Base-by-base conservation (phyloP, 805 yeast genomes). In the Saturnispora hagleri region DNA sequence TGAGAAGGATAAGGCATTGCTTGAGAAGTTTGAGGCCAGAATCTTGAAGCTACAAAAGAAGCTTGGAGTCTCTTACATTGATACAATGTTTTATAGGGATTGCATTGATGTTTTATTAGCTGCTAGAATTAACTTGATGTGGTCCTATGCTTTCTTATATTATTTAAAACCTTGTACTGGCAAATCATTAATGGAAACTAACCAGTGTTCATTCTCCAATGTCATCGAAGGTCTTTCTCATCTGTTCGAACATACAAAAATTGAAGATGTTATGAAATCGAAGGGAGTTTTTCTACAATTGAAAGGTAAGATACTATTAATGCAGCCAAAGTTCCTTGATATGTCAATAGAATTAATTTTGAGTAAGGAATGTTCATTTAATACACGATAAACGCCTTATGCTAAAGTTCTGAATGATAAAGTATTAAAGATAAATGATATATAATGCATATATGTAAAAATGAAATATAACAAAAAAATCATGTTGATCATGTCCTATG, bases 111-210 rank as follows among this genome's bases (percentile, higher is more conserved):
- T 77, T 2, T 68, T 91, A 51, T 71, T 82, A 31, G 75, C 74
- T 52, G 86, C 95, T 7, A 73, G 98, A 53, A 79, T 81, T 43
- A 79, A 88, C 1, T 71, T 93, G 49, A 86, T 89, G 70, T 93
- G 98, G 97, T 81, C 97, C 0, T 90, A 87, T 67, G 89, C 88
- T 2, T 77, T 89, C 58, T 82, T 88, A 12, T 91, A 70, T 61
- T 87, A 82, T 63, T 70, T 89, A 34, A 74, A 73, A 40, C 46
- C 51, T 15, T 65, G 69, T 31, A 74, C 81, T 53, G 75, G 76
- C 51, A 77, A 83, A 9, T 72, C 74, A 36, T 75, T 87, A 6
- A 79, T 89, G 59, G 95, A 88, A 60, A 58, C 54, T 26, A 53
- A 52, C 15, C 67, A 62, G 35, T 56, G 56, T 48, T 47, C 58